Base-by-base conservation (phyloP, 352 stramenopile species). In the Phytophthora chlamydospora region DNA sequence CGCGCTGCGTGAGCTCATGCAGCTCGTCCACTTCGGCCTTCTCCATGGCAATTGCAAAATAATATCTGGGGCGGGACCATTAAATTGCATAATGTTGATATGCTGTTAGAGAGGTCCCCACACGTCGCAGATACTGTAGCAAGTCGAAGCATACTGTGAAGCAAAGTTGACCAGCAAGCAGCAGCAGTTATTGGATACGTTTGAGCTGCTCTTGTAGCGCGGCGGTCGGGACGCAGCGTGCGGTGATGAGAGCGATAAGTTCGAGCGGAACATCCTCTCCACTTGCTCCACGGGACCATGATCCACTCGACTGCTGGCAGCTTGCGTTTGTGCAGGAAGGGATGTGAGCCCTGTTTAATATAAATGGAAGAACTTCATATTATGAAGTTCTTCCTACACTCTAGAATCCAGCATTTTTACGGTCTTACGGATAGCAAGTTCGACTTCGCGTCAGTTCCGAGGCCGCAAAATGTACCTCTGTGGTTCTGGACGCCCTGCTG, bases 301-400 rank as follows among this genome's bases (percentile, higher is more conserved):
- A 74, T 88, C 85, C 85, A 94, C 38, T 90, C 67, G 12, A 94
- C 81, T 44, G 54, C 61, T 36, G 79, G 85, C 4, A 94, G 73
- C n/a, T 81, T 51, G 2, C n/a, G n/a, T n/a, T n/a, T n/a, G n/a
- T n/a, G n/a, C n/a, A n/a, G n/a, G n/a, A n/a, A n/a, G n/a, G n/a
- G n/a, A n/a, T n/a, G n/a, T n/a, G n/a, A n/a, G n/a, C n/a, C n/a
- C n/a, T n/a, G n/a, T n/a, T n/a, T n/a, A n/a, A n/a, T n/a, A n/a
- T n/a, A n/a, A n/a, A n/a, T n/a, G n/a, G n/a, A n/a, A n/a, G n/a
- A n/a, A n/a, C n/a, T n/a, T n/a, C n/a, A n/a, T n/a, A n/a, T n/a
- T n/a, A n/a, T n/a, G n/a, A n/a, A n/a, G n/a, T n/a, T n/a, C n/a
- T n/a, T n/a, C n/a, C n/a, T n/a, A n/a, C n/a, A n/a, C n/a, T n/a